Conservation (phyloP, 768 basidiomycete species). For the Butyriboletus loyo region DNA sequence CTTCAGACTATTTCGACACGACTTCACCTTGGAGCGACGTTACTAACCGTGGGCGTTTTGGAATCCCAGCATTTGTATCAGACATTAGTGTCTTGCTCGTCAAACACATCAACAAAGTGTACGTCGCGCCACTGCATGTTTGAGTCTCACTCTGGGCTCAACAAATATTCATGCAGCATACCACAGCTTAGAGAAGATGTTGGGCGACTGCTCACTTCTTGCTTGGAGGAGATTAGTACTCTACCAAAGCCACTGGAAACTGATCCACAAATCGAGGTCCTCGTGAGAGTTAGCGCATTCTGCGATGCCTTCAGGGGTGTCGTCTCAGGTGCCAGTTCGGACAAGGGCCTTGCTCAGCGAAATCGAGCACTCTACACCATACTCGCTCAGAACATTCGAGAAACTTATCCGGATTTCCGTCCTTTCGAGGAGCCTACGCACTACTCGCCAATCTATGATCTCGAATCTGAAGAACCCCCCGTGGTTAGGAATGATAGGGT, state of each 20-base stretch:
- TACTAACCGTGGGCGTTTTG: conserved; percentile 47
- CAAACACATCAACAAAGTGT: conserved; percentile 52
- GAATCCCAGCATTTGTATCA: conserved; percentile 49
- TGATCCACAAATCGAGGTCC: conserved; percentile 47
- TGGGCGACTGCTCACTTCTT: conserved; percentile 36
- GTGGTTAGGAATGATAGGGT: not conserved
- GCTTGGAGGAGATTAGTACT: conserved; percentile 29
- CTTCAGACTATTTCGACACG: conserved; percentile 43
- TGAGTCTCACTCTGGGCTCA: not conserved
- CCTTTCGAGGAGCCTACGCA: conserved; percentile 21
- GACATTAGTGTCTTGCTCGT: conserved; percentile 53
- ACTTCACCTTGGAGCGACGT: conserved; percentile 53
- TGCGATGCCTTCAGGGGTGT: conserved; percentile 35
- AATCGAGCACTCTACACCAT: conserved; percentile 32
- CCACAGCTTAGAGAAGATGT: conserved; percentile 44
- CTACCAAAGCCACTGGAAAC: conserved; percentile 40
- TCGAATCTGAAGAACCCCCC: conserved; percentile 3
- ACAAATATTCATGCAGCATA: conserved; percentile 35
- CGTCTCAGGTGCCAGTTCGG: conserved; percentile 32
- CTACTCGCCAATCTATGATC: conserved; percentile 7
- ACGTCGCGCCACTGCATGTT: conserved; percentile 15
- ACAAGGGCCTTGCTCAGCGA: conserved; percentile 37
- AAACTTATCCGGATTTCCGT: conserved; percentile 43
- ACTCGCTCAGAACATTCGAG: conserved; percentile 36
- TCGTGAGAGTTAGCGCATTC: conserved; percentile 43